Evolutionary conservation across 192 early-diverging fungal genomes (phyloP).

Genomic region (Nowakowskiella sp.): DNA sequence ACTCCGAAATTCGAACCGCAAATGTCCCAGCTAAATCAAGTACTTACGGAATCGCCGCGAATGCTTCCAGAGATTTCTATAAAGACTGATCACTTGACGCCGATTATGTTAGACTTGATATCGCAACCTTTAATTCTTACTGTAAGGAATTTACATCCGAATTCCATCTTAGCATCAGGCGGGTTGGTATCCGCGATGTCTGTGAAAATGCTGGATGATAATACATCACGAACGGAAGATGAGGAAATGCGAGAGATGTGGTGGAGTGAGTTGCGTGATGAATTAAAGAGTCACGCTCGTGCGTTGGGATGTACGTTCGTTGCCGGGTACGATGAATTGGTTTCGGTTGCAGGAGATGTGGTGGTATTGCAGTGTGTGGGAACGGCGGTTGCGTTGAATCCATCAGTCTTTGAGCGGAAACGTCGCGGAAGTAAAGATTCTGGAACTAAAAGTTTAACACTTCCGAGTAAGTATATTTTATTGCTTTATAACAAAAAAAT

Average conservation of each 20-base stretch:
- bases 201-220: conserved; percentile 53
- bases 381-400: conserved; percentile 63
- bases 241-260: conserved; percentile 47
- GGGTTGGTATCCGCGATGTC: conserved; percentile 54
- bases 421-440: conserved; percentile 6
- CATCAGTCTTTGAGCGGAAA: conserved; percentile 16
- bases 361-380: conserved; percentile 58
- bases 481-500: background rate
- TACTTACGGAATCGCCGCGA: background rate
- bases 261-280: conserved; percentile 70
- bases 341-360: conserved; percentile 58
- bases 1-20: background rate
- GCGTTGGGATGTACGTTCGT: conserved; percentile 60
- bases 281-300: conserved; percentile 68
- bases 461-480: background rate
- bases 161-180: conserved; percentile 40
- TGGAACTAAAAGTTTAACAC: conserved; percentile 1
- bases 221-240: too few relatives aligned
- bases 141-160: conserved; percentile 41
- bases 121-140: conserved; percentile 30
- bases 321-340: conserved; percentile 64
- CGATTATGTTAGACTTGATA: conserved; percentile 3
- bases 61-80: conserved; percentile 1
- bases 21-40: background rate
- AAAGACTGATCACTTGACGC: conserved; percentile 8